These are phyloP conservation scores for Parastagonospora avenae DNA, from an alignment of 2,329 filamentous ascomycete genomes.

Conservation along the genomic window DNA sequence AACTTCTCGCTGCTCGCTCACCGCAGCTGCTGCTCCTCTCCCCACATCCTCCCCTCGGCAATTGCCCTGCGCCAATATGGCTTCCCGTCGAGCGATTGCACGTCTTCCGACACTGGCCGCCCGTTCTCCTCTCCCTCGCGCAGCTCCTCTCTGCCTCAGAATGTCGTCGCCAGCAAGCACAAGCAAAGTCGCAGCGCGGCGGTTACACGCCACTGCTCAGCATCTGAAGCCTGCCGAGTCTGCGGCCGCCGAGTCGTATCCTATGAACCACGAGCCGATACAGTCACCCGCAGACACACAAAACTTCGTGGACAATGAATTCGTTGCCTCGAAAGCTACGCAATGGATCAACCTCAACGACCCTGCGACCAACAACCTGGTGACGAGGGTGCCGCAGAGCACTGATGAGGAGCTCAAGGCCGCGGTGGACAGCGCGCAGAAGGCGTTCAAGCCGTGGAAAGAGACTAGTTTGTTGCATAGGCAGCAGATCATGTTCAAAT, in stretches of 20 bases:
- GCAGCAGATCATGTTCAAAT: conserved; percentile 89
- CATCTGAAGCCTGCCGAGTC: conserved; percentile 57
- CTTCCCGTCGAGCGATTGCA: conserved; percentile 52
- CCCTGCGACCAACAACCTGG: conserved; percentile 83
- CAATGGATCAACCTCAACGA: conserved; percentile 81
- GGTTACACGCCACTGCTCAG: conserved; percentile 61
- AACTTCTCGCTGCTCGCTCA: neutral
- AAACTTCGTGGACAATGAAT: conserved; percentile 83
- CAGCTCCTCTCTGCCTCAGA: conserved; percentile 44
- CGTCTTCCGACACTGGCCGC: conserved; percentile 49
- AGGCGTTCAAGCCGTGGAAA: conserved; percentile 76
- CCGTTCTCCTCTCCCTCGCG: conserved; percentile 43
- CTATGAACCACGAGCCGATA: conserved; percentile 74
- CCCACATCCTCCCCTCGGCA: conserved; percentile 16
- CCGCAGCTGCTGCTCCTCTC: neutral
- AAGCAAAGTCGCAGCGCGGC: conserved; percentile 49
- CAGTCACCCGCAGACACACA: conserved; percentile 71
- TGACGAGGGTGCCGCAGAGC: conserved; percentile 82
- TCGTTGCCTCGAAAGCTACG: conserved; percentile 69
- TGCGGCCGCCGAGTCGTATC: conserved; percentile 64
- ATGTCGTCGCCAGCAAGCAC: conserved; percentile 46
- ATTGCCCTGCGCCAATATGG: conserved; percentile 44
- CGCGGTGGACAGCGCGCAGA: conserved; percentile 75
- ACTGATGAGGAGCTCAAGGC: conserved; percentile 77
- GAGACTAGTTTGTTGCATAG: conserved; percentile 72